Percentiles rank a stretch among this genome's conserved stretches.
phyloP scores from a whole-genome alignment of 768 basidiomycete genomes.

The Coprinopsis strossmayeri region DNA sequence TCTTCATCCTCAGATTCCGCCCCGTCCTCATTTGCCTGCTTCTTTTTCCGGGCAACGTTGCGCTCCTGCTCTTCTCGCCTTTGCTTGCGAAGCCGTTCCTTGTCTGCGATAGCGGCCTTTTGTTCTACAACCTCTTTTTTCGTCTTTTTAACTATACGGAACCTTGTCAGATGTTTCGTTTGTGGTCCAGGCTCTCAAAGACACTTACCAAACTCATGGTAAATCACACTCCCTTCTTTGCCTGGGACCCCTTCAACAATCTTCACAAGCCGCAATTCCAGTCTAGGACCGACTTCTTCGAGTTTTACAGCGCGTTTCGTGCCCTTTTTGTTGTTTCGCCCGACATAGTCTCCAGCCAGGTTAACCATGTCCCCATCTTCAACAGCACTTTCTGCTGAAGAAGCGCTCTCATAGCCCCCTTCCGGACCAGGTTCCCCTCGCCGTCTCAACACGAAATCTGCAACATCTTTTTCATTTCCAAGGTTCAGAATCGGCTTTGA shows the following conservation, averaged over 20 bases:
- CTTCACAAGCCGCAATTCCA: constrained; percentile 91
- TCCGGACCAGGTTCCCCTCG: constrained; percentile 55
- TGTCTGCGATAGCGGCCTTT: constrained; percentile 70
- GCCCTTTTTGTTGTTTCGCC: constrained; percentile 89
- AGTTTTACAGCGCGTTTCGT: constrained; percentile 86
- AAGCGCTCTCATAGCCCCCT: constrained; percentile 76
- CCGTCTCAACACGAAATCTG: constrained; percentile 84
- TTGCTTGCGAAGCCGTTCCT: constrained; percentile 67
- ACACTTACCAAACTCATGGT: constrained; percentile 85
- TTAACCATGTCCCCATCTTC: constrained; percentile 81
- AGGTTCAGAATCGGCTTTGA: constrained; percentile 61
- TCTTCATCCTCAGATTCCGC: constrained; percentile 37
- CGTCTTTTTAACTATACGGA: constrained; percentile 76
- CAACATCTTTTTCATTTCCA: constrained; percentile 87
- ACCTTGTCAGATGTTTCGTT: constrained; percentile 1
- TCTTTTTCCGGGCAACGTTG: constrained; percentile 78
- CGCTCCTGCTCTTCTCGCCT: constrained; percentile 85
- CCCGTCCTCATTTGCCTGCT: constrained; percentile 28
- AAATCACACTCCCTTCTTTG: constrained; percentile 88
- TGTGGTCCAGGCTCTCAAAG: constrained; percentile 1
- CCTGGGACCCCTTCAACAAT: constrained; percentile 92
- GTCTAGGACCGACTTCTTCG: constrained; percentile 91
- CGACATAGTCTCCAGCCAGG: constrained; percentile 90
- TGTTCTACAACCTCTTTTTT: constrained; percentile 65
- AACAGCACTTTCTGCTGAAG: constrained; percentile 80